These are phyloP conservation scores for Liquidambar formosana DNA, from an alignment of 164 flowering plant species.

Conservation along the genomic window DNA sequence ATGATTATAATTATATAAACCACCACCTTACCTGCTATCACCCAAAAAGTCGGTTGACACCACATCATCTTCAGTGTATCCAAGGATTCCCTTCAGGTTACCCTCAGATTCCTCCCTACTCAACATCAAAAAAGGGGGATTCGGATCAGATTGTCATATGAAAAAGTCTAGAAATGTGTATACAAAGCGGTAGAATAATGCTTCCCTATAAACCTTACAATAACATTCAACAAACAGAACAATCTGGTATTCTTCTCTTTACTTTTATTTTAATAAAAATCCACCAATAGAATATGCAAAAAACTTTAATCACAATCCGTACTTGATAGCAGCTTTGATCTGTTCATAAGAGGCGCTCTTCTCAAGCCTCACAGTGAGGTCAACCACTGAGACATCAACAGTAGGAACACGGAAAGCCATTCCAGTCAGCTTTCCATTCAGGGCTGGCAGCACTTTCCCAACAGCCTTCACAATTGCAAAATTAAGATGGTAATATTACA, in stretches of 20 bases:
- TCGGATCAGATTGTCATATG: not conserved
- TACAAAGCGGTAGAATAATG: not conserved
- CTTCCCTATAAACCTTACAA: too few relatives aligned
- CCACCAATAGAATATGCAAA: too few relatives aligned
- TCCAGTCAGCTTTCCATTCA: slow-evolving; percentile 33
- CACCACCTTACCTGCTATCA: slow-evolving; percentile 17
- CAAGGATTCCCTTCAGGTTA: slow-evolving; percentile 27
- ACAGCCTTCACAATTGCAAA: slow-evolving; percentile 22
- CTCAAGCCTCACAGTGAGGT: slow-evolving; percentile 30
- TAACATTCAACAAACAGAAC: too few relatives aligned
- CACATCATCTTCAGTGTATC: slow-evolving; percentile 34
- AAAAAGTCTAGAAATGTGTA: not conserved
- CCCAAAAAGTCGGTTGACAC: slow-evolving; percentile 34
- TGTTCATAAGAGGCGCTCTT: slow-evolving; percentile 25
- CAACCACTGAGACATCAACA: slow-evolving; percentile 34
- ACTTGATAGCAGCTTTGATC: slow-evolving; percentile 36
- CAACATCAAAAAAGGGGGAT: not conserved
- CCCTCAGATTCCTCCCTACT: slow-evolving; percentile 30
- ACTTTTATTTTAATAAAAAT: too few relatives aligned
- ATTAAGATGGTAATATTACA: not conserved
- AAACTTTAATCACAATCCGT: not conserved
- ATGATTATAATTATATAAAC: not conserved
- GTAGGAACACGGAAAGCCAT: slow-evolving; percentile 37
- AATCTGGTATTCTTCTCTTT: too few relatives aligned
- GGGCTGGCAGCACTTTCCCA: slow-evolving; percentile 34